Evolutionary conservation across 345 rosid species (phyloP).

Genomic region (Tarenaya hassleriana): DNA sequence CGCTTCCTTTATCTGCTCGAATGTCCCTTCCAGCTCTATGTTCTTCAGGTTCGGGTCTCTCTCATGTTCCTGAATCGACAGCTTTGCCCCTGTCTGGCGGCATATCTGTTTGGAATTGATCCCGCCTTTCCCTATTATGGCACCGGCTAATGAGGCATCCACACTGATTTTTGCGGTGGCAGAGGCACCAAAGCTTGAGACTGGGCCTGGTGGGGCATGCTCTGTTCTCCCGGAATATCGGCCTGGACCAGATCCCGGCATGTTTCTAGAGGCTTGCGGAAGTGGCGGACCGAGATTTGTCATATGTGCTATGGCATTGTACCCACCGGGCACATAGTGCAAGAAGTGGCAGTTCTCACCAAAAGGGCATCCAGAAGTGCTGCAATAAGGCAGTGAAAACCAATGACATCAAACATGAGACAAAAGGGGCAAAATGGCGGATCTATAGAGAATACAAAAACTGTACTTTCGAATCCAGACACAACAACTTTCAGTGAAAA

Average conservation of each 20-base stretch:
- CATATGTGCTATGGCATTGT: slow-evolving; percentile 76
- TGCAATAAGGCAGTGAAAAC: slow-evolving; percentile 35
- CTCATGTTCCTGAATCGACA: slow-evolving; percentile 84
- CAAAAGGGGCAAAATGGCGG: slow-evolving; percentile 4
- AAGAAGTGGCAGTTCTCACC: slow-evolving; percentile 96
- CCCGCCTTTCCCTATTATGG: slow-evolving; percentile 91
- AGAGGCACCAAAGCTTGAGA: slow-evolving; percentile 81
- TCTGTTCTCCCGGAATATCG: slow-evolving; percentile 85
- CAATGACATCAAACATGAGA: slow-evolving; percentile 17
- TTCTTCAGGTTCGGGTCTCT: slow-evolving; percentile 69
- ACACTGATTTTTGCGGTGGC: slow-evolving; percentile 91
- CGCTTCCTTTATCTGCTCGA: slow-evolving; percentile 94
- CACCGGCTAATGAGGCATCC: slow-evolving; percentile 87
- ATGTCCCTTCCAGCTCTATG: slow-evolving; percentile 93
- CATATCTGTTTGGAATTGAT: slow-evolving; percentile 88
- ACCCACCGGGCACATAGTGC: slow-evolving; percentile 97
- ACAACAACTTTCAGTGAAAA: background rate
- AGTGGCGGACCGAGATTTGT: slow-evolving; percentile 49
- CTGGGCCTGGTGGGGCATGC: slow-evolving; percentile 61
- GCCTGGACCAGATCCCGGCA: slow-evolving; percentile 63
- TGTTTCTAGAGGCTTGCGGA: slow-evolving; percentile 53
- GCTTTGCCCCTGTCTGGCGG: slow-evolving; percentile 79
- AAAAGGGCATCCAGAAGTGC: slow-evolving; percentile 95
- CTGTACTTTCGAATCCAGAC: background rate
- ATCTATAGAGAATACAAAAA: background rate